Evolutionary conservation across 106 monocot genomes (phyloP), one percentile per base, ranked within the genome.

Genomic region (Dioscorea alata): DNA sequence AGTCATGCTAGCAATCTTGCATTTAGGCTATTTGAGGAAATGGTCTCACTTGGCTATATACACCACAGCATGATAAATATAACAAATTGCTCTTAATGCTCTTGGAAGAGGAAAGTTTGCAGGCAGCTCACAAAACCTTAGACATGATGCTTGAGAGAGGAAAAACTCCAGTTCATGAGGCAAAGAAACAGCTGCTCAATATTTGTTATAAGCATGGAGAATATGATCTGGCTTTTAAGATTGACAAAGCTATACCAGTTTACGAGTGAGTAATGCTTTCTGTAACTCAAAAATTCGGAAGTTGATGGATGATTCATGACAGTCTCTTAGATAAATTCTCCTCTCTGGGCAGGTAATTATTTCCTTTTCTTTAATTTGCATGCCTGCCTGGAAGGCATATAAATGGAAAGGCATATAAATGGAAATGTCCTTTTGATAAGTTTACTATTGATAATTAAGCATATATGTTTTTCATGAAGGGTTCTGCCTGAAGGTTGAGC

Each of bases 91-190:
- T 82, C 48, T 51, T 20, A 21, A 22, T 61, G 28, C 71, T 82
- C 22, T 69, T 49, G 18, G 59, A 70, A 23, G 63, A 35, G 54
- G 31, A 48, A 22, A 72, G 69, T 15, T 71, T 74, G 57, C 42
- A 15, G 52, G 66, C 65, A 59, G 69, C 67, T 63, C 23, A 53
- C n/a, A 74, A 63, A 58, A 25, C 67, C 72, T 73, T 73, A 25
- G 28, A 81, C 69, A 62, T 73, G 62, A 68, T 81, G 71, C 67
- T 81, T 24, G 63, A 81, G 64, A 69, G 59, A 59, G 73, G 81
- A 35, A 76, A 59, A 57, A 64, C 2, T 62, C 76, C 76, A 15
- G 63, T 73, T 58, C 42, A 73, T 19, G 19, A 59, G 61, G 68
- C 76, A 59, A 76, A 76, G 60, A 81, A 57, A 61, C 54, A 71